A percentile compares a stretch with the other conserved stretches of the same genome.
Conservation (phyloP, 2,329 filamentous ascomycete genomes). For the Colletotrichum simmondsii region DNA sequence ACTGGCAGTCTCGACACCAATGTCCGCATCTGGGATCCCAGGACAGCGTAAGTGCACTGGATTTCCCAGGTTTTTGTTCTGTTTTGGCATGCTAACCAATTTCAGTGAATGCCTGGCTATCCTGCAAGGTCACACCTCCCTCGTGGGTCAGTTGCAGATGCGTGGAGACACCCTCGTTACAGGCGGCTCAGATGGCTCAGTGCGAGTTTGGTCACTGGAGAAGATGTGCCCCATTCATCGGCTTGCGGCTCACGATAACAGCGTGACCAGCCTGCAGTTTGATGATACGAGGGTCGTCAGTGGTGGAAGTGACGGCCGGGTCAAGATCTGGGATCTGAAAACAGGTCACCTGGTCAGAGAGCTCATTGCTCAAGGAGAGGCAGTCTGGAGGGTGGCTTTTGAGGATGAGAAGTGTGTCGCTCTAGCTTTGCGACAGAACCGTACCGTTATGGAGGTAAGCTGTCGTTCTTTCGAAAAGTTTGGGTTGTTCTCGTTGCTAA, state of each 20-base stretch:
- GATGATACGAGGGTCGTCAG: slow-evolving; percentile 96
- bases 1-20: slow-evolving; percentile 97
- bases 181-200: slow-evolving; percentile 94
- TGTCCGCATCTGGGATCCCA: slow-evolving; percentile 95
- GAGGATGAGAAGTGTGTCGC: slow-evolving; percentile 99
- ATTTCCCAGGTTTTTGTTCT: not conserved
- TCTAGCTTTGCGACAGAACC: slow-evolving; percentile 84
- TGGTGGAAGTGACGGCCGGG: slow-evolving; percentile 94
- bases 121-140: slow-evolving; percentile 94
- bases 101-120: slow-evolving; percentile 83
- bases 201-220: slow-evolving; percentile 94
- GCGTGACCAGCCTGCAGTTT: slow-evolving; percentile 96
- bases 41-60: slow-evolving; percentile 73
- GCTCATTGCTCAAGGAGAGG: slow-evolving; percentile 89
- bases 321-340: slow-evolving; percentile 98
- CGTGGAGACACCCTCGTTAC: slow-evolving; percentile 94
- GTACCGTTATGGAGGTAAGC: slow-evolving; percentile 97
- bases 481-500: slow-evolving; percentile 40
- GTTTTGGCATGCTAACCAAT: slow-evolving; percentile 43
- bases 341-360: slow-evolving; percentile 92
- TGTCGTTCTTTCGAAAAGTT: too few species aligned
- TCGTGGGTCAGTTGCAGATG: slow-evolving; percentile 97
- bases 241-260: slow-evolving; percentile 96
- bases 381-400: slow-evolving; percentile 97
- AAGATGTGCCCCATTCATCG: slow-evolving; percentile 93